Evolutionary conservation across 805 yeast genomes (phyloP).

Genomic region (Yamadazyma nakazawae): DNA sequence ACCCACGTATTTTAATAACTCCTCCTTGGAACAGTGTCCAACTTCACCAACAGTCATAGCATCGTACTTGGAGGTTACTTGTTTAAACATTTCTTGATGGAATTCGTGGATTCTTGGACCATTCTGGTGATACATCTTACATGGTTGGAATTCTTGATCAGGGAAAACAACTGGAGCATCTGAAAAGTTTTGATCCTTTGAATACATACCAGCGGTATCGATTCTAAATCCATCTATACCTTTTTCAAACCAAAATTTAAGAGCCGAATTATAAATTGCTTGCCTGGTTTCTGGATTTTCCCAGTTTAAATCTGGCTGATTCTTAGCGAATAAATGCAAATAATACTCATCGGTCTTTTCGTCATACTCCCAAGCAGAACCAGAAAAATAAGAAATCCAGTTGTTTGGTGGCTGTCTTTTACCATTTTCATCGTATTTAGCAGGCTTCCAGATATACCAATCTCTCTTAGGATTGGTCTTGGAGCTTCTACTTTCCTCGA

Average conservation of each 20-base stretch:
- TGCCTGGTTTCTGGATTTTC: conserved; percentile 41
- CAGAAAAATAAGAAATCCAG: conserved; percentile 53
- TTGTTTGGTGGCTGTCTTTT: conserved; percentile 56
- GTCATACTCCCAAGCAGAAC: conserved; percentile 58
- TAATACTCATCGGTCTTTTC: conserved; percentile 54
- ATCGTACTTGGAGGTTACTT: conserved; percentile 45
- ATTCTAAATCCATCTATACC: conserved; percentile 62
- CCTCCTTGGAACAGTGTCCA: conserved; percentile 42
- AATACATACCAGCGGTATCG: conserved; percentile 53
- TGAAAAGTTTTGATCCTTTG: conserved; percentile 43
- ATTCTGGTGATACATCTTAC: conserved; percentile 31
- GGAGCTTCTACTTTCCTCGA: conserved; percentile 52
- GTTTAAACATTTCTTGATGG: conserved; percentile 48
- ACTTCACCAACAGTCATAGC: conserved; percentile 60
- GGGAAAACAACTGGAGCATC: conserved; percentile 51
- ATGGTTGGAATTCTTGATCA: conserved; percentile 40
- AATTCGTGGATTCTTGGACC: conserved; percentile 60
- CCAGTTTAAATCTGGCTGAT: conserved; percentile 65
- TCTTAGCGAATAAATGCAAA: conserved; percentile 48
- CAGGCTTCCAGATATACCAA: conserved; percentile 59
- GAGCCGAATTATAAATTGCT: conserved; percentile 45
- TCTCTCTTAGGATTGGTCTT: conserved; percentile 54
- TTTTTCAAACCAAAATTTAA: conserved; percentile 52
- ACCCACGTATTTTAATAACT: conserved; percentile 41
- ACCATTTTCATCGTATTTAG: conserved; percentile 44